Conservation (phyloP, 1,284 basidiomycete species). For the Naganishia albida region DNA sequence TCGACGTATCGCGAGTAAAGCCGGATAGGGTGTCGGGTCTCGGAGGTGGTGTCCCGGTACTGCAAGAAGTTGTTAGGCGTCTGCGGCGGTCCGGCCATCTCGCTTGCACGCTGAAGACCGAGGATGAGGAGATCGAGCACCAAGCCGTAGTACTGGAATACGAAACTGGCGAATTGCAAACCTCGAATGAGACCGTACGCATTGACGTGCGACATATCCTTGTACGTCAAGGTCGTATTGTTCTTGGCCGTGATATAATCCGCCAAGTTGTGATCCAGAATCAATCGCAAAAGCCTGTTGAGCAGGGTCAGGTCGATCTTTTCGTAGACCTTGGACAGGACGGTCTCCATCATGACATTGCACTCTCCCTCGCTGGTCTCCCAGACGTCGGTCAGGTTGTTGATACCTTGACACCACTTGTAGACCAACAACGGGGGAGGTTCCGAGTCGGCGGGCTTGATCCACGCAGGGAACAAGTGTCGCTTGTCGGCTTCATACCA, state of each 20-base stretch:
- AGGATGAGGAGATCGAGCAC: constrained; percentile 89
- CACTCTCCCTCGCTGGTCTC: constrained; percentile 95
- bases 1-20: constrained; percentile 95
- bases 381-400: constrained; percentile 81
- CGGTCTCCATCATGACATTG: constrained; percentile 96
- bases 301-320: constrained; percentile 94
- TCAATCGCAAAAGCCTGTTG: constrained; percentile 87
- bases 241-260: constrained; percentile 98
- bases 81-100: constrained; percentile 94
- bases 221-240: constrained; percentile 90
- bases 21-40: constrained; percentile 90
- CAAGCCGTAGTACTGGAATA: constrained; percentile 94
- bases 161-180: constrained; percentile 92
- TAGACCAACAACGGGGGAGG: constrained; percentile 94
- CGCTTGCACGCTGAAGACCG: constrained; percentile 88
- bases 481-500: constrained; percentile 85
- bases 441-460: constrained; percentile 94
- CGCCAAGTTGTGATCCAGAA: constrained; percentile 94
- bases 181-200: constrained; percentile 80
- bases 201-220: constrained; percentile 63
- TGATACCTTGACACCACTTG: constrained; percentile 68
- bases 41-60: constrained; percentile 87
- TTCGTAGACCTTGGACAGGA: constrained; percentile 92
- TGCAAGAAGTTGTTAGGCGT: constrained; percentile 96
- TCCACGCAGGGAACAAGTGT: constrained; percentile 94